Evolutionary conservation across 495 filamentous ascomycete species (phyloP).

Genomic region (Tuber brumale): DNA sequence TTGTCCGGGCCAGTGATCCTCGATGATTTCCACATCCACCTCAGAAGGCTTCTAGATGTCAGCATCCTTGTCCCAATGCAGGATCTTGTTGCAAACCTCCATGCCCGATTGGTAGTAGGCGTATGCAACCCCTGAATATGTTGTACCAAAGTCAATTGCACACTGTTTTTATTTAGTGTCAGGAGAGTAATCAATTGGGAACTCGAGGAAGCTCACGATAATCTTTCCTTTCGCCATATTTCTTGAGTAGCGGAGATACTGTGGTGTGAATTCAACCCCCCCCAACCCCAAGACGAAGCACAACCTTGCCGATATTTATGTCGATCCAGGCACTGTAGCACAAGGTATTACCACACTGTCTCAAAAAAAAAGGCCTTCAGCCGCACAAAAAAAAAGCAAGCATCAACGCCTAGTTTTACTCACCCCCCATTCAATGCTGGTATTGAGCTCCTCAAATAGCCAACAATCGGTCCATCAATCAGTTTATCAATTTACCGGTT

Average conservation of each 20-base stretch:
- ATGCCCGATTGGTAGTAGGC: slow-evolving; percentile 5
- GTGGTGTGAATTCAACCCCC: neutral
- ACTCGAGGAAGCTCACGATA: neutral
- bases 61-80: neutral
- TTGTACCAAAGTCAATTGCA: slow-evolving; percentile 28
- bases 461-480: neutral
- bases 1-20: neutral
- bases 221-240: slow-evolving; percentile 1
- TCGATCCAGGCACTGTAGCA: neutral
- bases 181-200: neutral
- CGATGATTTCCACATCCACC: neutral
- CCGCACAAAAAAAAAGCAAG: neutral
- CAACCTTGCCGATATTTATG: neutral
- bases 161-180: neutral
- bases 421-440: neutral
- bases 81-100: neutral
- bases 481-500: neutral
- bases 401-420: neutral
- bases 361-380: slow-evolving; percentile 3
- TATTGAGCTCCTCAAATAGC: neutral
- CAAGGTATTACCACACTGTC: neutral
- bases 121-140: slow-evolving; percentile 20
- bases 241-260: neutral
- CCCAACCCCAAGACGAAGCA: neutral
- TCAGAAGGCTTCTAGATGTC: neutral